Evolutionary conservation across 2,329 filamentous ascomycete species (phyloP).

Genomic region (Trichoderma sp.): DNA sequence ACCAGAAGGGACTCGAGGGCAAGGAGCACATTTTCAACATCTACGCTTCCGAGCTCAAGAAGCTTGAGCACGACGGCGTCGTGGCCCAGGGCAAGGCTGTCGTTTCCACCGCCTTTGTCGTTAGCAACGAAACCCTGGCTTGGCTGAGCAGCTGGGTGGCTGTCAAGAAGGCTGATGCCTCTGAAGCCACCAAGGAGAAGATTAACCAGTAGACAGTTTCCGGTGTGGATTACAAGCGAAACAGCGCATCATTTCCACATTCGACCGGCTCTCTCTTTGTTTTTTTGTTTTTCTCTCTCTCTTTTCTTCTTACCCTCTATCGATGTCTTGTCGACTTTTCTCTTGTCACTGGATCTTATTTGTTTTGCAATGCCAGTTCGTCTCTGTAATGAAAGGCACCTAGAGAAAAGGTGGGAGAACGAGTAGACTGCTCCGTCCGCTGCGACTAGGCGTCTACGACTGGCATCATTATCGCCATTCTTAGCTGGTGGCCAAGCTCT

Average conservation of each 20-base stretch:
- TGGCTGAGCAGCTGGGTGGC: conserved; percentile 59
- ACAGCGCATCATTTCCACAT: background rate
- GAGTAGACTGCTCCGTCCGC: background rate
- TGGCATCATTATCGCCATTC: background rate
- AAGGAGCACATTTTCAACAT: conserved; percentile 59
- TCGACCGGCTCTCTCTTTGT: background rate
- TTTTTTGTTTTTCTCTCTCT: background rate
- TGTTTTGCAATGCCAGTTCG: background rate
- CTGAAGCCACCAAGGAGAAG: conserved; percentile 53
- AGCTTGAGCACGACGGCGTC: conserved; percentile 59
- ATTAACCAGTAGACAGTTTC: conserved; percentile 39
- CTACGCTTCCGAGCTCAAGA: conserved; percentile 59
- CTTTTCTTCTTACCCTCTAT: background rate
- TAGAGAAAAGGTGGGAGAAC: background rate
- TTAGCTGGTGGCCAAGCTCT: background rate
- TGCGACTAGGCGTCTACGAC: background rate
- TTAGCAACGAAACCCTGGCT: conserved; percentile 61
- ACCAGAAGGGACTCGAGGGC: conserved; percentile 58
- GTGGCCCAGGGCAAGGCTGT: conserved; percentile 68
- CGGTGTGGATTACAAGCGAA: background rate
- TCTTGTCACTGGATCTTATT: background rate
- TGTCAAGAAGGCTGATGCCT: conserved; percentile 59
- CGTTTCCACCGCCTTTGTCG: conserved; percentile 63
- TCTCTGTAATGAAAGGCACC: background rate
- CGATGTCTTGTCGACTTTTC: background rate